Percentiles rank a stretch among this genome's conserved stretches.
Conservation (phyloP, 2,329 filamentous ascomycete species). For the Ophiostoma novo-ulmi region DNA sequence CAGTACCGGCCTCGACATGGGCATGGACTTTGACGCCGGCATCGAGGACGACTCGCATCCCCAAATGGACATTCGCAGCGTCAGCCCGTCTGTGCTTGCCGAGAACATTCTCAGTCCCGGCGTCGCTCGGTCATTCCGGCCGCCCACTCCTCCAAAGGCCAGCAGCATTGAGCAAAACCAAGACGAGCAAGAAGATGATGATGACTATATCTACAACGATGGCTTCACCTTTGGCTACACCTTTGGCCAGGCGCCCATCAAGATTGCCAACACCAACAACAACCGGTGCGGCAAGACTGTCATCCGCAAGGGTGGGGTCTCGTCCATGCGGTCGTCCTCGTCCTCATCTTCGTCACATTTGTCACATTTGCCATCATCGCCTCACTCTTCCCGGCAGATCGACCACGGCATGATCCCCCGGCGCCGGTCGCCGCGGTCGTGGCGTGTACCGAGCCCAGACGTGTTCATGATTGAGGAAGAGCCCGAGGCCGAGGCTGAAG, state of each 20-base stretch:
- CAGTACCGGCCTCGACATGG: slow-evolving; percentile 37
- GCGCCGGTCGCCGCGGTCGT: slow-evolving; percentile 44
- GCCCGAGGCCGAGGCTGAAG: slow-evolving; percentile 30
- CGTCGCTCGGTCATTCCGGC: slow-evolving; percentile 39
- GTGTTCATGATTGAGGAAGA: slow-evolving; percentile 58
- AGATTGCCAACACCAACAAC: slow-evolving; percentile 28
- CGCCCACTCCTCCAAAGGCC: slow-evolving; percentile 36
- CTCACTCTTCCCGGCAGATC: not conserved
- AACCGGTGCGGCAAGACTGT: slow-evolving; percentile 15
- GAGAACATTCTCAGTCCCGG: slow-evolving; percentile 40
- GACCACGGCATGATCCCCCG: slow-evolving; percentile 17
- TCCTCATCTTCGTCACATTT: not conserved
- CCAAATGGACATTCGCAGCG: slow-evolving; percentile 46
- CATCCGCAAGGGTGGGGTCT: slow-evolving; percentile 2
- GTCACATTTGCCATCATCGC: slow-evolving; percentile 11
- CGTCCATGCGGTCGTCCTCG: not conserved
- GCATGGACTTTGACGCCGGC: slow-evolving; percentile 52
- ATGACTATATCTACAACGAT: slow-evolving; percentile 35
- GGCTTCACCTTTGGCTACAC: slow-evolving; percentile 38
- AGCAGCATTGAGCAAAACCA: not conserved
- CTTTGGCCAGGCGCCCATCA: slow-evolving; percentile 32
- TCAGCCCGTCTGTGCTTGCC: slow-evolving; percentile 53
- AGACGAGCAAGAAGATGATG: slow-evolving; percentile 39
- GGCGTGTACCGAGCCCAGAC: slow-evolving; percentile 55
- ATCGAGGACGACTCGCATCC: slow-evolving; percentile 49